Evolutionary conservation across 2,329 filamentous ascomycete genomes (phyloP), one percentile per base, ranked within the genome.

Genomic region (Tolypocladium paradoxum): DNA sequence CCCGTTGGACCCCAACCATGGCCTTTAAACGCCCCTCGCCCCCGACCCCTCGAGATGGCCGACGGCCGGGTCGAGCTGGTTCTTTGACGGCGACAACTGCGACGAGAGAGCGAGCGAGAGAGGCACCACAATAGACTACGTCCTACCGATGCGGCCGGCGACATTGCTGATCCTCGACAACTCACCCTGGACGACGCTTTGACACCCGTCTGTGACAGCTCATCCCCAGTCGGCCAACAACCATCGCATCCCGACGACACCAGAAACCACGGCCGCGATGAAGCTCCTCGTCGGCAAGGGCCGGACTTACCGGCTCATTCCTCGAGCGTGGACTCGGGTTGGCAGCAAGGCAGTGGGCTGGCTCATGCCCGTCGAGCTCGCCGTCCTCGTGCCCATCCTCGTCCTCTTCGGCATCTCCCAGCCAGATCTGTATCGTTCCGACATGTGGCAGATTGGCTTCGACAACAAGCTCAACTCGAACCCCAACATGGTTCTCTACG

Each of bases 391-490:
- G 53, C 77, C 82, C 18, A 71, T 80, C 49, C 77, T 92, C 57
- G 77, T 87, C 37, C 76, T 91, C 51, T 88, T 87, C 65, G 86
- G 82, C 59, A 82, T 91, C 62, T 79, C 86, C 35, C 83, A 87
- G 60, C 87, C 87, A 18, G 79, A 90, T 65, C 75, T 84, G 52
- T 91, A 85, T 68, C 81, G 87, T 48, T 84, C 82, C 9, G 79
- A 77, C 58, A 72, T 91, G 61, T 92, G 88, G 88, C 73, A 77
- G 63, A 82, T 90, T 61, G 88, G 88, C 57, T 82, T 75, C 55
- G 76, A 84, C 52, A 74, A 87, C 64, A 79, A 81, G 56, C 87
- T 87, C 74, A 91, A 91, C 70, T 90, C 85, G 56, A 83, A 82
- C 60, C 87, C 88, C 16, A 77, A 72, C 56, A 79, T 84, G 62